Conservation (phyloP, 2,329 filamentous ascomycete genomes). For the Stachybotrys chlorohalonatus region DNA sequence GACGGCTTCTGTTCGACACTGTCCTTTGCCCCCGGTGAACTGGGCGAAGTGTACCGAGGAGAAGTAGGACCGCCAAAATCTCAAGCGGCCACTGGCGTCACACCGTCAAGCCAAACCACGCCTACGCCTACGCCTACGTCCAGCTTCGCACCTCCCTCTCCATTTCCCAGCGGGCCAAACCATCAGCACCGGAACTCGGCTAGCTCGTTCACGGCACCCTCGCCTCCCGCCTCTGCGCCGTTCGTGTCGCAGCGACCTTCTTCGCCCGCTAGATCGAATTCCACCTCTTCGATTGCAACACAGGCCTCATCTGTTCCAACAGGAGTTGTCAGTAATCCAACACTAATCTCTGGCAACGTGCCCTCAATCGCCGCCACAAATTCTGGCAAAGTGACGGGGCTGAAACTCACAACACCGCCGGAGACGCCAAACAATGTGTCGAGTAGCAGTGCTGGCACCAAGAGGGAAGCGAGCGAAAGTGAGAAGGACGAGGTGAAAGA, state of each 20-base stretch:
- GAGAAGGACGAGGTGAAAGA: constrained; percentile 44
- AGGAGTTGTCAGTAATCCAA: constrained; percentile 64
- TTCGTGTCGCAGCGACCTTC: constrained; percentile 58
- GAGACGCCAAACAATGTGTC: constrained; percentile 59
- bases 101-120: constrained; percentile 53
- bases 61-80: constrained; percentile 46
- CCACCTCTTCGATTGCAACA: constrained; percentile 69
- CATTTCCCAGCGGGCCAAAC: constrained; percentile 36
- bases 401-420: constrained; percentile 82
- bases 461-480: constrained; percentile 47
- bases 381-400: constrained; percentile 49
- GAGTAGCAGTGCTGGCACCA: constrained; percentile 30
- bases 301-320: constrained; percentile 40
- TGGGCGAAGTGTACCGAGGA: constrained; percentile 73
- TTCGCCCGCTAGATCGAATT: constrained; percentile 79
- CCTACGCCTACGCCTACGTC: constrained; percentile 64
- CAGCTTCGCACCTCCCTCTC: constrained; percentile 52
- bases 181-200: constrained; percentile 50
- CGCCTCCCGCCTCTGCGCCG: constrained; percentile 44
- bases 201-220: constrained; percentile 49
- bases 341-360: constrained; percentile 67
- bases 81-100: constrained; percentile 27
- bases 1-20: constrained; percentile 95
- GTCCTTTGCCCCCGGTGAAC: constrained; percentile 72
- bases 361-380: constrained; percentile 68